phyloP scores from a whole-genome alignment of 768 basidiomycete species.

The Leccinum aurantiacum region DNA sequence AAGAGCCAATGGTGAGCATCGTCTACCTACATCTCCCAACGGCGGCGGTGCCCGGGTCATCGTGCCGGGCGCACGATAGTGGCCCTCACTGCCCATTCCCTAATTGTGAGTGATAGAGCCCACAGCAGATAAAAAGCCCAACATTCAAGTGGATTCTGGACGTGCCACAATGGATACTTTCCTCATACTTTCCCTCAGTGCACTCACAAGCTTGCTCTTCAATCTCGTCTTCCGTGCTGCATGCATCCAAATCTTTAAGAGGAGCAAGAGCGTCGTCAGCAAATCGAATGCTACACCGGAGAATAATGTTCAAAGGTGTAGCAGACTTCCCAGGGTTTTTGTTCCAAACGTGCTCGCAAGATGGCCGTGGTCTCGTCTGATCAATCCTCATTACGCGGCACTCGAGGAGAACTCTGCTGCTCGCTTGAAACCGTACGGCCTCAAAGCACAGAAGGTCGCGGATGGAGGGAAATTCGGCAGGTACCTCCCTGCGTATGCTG shows the following conservation, averaged over 20 bases:
- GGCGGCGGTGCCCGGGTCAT: background rate
- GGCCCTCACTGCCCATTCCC: background rate
- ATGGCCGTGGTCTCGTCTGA: background rate
- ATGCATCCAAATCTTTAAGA: background rate
- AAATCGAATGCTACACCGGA: background rate
- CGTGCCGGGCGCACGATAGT: background rate
- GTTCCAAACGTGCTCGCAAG: background rate
- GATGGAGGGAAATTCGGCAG: background rate
- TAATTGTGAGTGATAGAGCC: background rate
- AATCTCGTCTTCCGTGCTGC: background rate
- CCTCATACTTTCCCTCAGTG: background rate
- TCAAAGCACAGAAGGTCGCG: background rate
- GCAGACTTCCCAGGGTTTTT: background rate
- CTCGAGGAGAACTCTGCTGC: background rate
- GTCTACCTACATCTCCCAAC: background rate
- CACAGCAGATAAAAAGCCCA: background rate
- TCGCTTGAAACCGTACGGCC: background rate
- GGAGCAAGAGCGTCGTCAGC: background rate
- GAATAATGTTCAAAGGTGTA: background rate
- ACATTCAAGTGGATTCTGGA: background rate
- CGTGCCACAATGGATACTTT: background rate
- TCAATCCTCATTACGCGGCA: background rate
- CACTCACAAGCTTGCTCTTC: background rate
- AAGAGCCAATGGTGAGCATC: background rate
- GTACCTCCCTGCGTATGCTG: background rate